Evolutionary conservation across 345 rosid species (phyloP).

Genomic region (Syzygium aqueum): DNA sequence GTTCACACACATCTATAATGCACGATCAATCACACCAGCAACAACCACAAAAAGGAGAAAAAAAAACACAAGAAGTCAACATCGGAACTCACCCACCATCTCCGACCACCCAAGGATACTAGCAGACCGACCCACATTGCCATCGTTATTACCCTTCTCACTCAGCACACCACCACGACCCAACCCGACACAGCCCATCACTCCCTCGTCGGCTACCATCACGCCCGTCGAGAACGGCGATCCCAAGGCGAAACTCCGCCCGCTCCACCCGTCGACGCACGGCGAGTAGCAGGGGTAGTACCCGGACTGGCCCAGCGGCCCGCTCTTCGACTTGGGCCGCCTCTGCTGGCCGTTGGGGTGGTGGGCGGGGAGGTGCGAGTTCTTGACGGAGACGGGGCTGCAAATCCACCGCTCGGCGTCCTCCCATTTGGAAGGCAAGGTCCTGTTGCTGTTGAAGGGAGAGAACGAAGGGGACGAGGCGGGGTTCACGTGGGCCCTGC

Average conservation of each 20-base stretch:
- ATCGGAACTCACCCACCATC: constrained; percentile 39
- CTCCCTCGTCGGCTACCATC: constrained; percentile 14
- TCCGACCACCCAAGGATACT: constrained; percentile 41
- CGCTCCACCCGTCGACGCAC: constrained; percentile 22
- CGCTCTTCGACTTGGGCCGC: constrained; percentile 74
- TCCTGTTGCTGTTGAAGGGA: constrained; percentile 73
- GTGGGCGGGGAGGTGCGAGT: neutral
- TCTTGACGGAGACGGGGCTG: constrained; percentile 52
- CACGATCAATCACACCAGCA: neutral
- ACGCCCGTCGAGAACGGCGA: constrained; percentile 31
- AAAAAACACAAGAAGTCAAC: constrained; percentile 7
- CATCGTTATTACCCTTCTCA: neutral
- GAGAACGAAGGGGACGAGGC: constrained; percentile 51
- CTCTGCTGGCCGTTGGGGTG: constrained; percentile 29
- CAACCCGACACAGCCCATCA: constrained; percentile 5
- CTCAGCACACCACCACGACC: constrained; percentile 2
- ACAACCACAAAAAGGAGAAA: neutral
- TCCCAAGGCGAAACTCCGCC: constrained; percentile 14
- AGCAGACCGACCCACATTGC: constrained; percentile 16
- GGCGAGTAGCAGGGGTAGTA: neutral
- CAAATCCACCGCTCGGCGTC: constrained; percentile 97
- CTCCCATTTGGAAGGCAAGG: constrained; percentile 94
- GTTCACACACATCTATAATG: neutral
- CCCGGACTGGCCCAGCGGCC: constrained; percentile 19
- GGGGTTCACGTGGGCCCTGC: constrained; percentile 45